These are phyloP conservation scores for Boletus coccyginus DNA, from an alignment of 768 basidiomycete species.

Conservation along the genomic window DNA sequence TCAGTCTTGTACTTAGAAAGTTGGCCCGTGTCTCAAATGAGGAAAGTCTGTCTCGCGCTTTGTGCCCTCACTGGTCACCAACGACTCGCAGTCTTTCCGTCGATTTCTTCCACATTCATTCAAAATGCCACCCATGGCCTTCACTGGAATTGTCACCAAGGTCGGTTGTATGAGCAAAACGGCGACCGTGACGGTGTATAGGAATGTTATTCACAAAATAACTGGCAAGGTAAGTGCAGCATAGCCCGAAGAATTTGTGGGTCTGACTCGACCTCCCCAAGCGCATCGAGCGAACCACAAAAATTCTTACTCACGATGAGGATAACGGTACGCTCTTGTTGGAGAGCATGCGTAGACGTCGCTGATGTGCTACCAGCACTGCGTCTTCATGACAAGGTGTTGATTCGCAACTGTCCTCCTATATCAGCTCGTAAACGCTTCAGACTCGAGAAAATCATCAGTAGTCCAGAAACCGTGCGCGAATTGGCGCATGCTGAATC, in stretches of 20 bases:
- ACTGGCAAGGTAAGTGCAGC: conserved; percentile 66
- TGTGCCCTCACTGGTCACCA: not conserved
- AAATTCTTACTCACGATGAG: conserved; percentile 76
- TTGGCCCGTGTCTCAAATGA: not conserved
- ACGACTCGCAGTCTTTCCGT: not conserved
- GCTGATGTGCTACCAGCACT: conserved; percentile 43
- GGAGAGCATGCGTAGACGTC: not conserved
- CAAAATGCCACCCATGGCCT: conserved; percentile 74
- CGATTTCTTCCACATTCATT: not conserved
- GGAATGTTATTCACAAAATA: conserved; percentile 65
- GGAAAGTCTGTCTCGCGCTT: not conserved
- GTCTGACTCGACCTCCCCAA: conserved; percentile 27
- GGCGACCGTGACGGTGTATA: conserved; percentile 77
- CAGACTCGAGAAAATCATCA: conserved; percentile 61
- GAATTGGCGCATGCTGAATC: conserved; percentile 32
- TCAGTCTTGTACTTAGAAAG: no score
- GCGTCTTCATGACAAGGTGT: conserved; percentile 65
- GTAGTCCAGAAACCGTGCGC: conserved; percentile 66
- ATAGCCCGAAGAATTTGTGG: not conserved
- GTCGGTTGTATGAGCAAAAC: conserved; percentile 84
- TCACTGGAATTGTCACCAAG: conserved; percentile 75
- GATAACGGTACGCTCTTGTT: conserved; percentile 51
- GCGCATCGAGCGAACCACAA: conserved; percentile 75
- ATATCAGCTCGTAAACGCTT: conserved; percentile 79
- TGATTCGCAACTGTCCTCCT: conserved; percentile 80